Base-by-base conservation (phyloP, 2,329 filamentous ascomycete genomes). In the Fusarium poae region DNA sequence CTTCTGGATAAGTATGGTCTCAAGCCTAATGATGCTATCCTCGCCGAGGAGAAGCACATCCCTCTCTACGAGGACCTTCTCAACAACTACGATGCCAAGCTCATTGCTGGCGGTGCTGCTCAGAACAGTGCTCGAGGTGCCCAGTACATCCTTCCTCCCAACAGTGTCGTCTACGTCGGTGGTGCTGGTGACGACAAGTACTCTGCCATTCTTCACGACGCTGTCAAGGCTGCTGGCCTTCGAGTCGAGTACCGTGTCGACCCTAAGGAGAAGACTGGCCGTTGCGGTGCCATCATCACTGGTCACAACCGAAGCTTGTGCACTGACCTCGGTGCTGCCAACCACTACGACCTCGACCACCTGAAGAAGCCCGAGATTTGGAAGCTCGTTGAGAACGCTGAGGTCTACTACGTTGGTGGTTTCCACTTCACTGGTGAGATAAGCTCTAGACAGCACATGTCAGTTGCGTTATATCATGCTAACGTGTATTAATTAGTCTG, bases 61-160 rank as follows among this genome's bases (percentile, higher is more conserved):
- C 88, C 87, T 45, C 88, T 99, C 77, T 99, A 94, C 82, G 94
- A 98, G 79, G 96, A 99, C 77, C 88, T 98, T 73, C 88, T 97
- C 75, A 91, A 92, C 82, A 95, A 96, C 87, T 93, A 90, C 83
- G 89, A 96, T 75, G 95, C 95, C 69, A 97, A 97, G 84, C 86
- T 98, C 79, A 96, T 98, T 78, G 94, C 96, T 56, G 96, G 96
- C 72, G 96, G 96, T 77, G 96, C 96, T 58, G 96, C 96, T 30
- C 96, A 99, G 84, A 99, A 99, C 88, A 97, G 94, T 55, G 95
- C 96, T 74, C 91, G 96, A 77, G 96, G 96, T 74, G 96, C 95
- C 70, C 93, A 96, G 89, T 99, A 99, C 86, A 90, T 98, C 71
- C 93, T 99, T 59, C 90, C 93, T 32, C 84, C 91, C 65, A 91